A percentile compares a stretch with the other conserved stretches of the same genome.
Conservation (phyloP, 2,329 filamentous ascomycete genomes). For the Cucurbitaria berberidis region DNA sequence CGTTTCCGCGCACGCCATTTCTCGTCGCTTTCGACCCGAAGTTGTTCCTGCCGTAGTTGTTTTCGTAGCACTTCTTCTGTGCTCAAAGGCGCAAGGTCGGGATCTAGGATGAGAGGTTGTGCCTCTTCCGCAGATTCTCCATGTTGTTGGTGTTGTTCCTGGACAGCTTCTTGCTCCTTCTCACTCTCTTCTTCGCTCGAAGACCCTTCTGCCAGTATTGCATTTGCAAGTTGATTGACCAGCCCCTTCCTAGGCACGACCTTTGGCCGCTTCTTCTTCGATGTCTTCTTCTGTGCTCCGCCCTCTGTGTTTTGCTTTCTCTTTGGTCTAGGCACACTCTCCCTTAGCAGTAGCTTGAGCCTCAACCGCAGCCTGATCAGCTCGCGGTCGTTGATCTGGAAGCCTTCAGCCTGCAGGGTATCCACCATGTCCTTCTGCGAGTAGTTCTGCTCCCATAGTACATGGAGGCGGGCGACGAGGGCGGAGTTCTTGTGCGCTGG, state of each 20-base stretch:
- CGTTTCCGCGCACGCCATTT: slow-evolving; percentile 69
- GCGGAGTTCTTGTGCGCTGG: slow-evolving; percentile 72
- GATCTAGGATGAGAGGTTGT: slow-evolving; percentile 6
- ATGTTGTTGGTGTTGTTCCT: background rate
- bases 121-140: slow-evolving; percentile 9
- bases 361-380: slow-evolving; percentile 72
- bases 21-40: slow-evolving; percentile 67
- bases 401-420: slow-evolving; percentile 73
- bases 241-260: slow-evolving; percentile 20
- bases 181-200: slow-evolving; percentile 25
- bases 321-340: slow-evolving; percentile 59
- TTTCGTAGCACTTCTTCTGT: slow-evolving; percentile 33
- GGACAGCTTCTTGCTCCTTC: slow-evolving; percentile 8
- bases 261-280: slow-evolving; percentile 22
- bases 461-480: slow-evolving; percentile 71
- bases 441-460: slow-evolving; percentile 79
- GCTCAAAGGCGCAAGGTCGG: slow-evolving; percentile 18
- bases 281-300: slow-evolving; percentile 17
- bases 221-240: slow-evolving; percentile 37
- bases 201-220: slow-evolving; percentile 32
- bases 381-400: slow-evolving; percentile 73
- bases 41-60: slow-evolving; percentile 40
- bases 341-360: slow-evolving; percentile 70
- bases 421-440: slow-evolving; percentile 75
- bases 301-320: slow-evolving; percentile 42